Evolutionary conservation across 139 green algal genomes (phyloP).

Genomic region (Limnomonas spitsbergensis): DNA sequence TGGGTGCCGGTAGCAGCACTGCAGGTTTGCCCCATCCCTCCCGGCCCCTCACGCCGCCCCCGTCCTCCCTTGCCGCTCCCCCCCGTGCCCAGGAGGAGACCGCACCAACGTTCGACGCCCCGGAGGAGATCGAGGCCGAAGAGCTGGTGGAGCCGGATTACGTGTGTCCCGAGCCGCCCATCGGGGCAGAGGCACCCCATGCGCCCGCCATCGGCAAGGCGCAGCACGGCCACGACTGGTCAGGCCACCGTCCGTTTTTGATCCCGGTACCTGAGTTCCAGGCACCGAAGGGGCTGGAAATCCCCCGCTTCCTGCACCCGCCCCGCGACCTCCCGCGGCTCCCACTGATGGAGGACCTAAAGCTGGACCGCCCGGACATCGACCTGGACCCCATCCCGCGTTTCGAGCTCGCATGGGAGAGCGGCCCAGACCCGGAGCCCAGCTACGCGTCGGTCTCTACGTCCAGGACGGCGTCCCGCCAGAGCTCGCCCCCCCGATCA

Average conservation of each 20-base stretch:
- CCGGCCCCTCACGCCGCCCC: too few species aligned
- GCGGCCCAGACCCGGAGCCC: conserved; percentile 38
- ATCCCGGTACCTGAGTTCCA: conserved; percentile 9
- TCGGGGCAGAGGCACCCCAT: conserved; percentile 26
- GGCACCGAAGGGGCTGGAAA: conserved; percentile 22
- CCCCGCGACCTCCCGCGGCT: conserved; percentile 31
- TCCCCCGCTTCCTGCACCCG: conserved; percentile 30
- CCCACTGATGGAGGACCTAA: conserved; percentile 12
- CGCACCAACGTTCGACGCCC: conserved; percentile 27
- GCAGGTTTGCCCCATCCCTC: too few species aligned
- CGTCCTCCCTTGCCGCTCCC: too few species aligned
- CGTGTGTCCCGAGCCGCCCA: conserved; percentile 32
- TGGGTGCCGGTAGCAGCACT: too few species aligned
- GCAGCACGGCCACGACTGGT: conserved; percentile 61
- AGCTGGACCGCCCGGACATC: conserved; percentile 14
- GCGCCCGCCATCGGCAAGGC: conserved; percentile 28
- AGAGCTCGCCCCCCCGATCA: not conserved
- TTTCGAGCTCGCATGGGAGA: conserved; percentile 43
- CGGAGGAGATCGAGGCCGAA: conserved; percentile 34
- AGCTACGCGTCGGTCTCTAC: conserved; percentile 30
- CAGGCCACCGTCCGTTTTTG: conserved; percentile 37
- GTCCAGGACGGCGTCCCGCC: conserved; percentile 18
- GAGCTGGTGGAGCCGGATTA: conserved; percentile 42
- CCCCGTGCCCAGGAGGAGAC: conserved; percentile 35
- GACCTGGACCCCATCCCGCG: conserved; percentile 40